Base-by-base conservation (phyloP, 768 basidiomycete genomes). In the Russula vinacea region DNA sequence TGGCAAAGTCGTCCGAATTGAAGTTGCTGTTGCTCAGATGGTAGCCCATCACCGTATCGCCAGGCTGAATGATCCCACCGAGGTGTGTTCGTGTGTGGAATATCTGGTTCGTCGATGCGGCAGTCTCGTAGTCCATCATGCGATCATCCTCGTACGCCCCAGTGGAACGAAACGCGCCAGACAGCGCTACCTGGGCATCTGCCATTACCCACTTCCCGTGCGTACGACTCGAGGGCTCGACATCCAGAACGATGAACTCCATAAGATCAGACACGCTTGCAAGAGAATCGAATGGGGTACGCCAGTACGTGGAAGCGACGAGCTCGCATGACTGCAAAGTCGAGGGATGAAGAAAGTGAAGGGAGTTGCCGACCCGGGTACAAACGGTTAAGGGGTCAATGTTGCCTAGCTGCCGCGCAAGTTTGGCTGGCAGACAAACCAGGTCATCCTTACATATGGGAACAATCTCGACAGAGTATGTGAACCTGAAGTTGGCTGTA, bases 361-460 rank as follows among this genome's bases (percentile, higher is more conserved):
- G 76, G 0, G 92, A 89, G 75, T 90, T 94, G 56, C 94, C 94
- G 53, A 99, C 89, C 54, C 96, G 92, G 7, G 86, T 85, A 77
- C 95, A 98, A 67, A 99, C 72, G 13, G 88, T 86, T 39, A 99
- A 79, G 1, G 91, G 94, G 66, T 81, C 85, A 77, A 99, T 96
- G 79, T 95, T 98, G 73, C 88, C 85, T 62, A 95, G 78, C 19
- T 84, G 78, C 10, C 88, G 86, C 0, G 97, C 94, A 69, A 88
- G 87, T 71, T 92, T 92, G 13, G 78, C 74, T 3, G 94, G 92
- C 40, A 99, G 80, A 73, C 91, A 93, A 24, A 98, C 89, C 32
- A 99, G 84, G 76, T 99, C 97, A 73, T 98, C 97, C 74, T 98
- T 98, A 80, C 97, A 99, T 61, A 99, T 85, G 0, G 97, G 94